A percentile compares a stretch with the other conserved stretches of the same genome.
Evolutionary conservation across 2,329 filamentous ascomycete species (phyloP).

Genomic region (Xylariaceae sp.): DNA sequence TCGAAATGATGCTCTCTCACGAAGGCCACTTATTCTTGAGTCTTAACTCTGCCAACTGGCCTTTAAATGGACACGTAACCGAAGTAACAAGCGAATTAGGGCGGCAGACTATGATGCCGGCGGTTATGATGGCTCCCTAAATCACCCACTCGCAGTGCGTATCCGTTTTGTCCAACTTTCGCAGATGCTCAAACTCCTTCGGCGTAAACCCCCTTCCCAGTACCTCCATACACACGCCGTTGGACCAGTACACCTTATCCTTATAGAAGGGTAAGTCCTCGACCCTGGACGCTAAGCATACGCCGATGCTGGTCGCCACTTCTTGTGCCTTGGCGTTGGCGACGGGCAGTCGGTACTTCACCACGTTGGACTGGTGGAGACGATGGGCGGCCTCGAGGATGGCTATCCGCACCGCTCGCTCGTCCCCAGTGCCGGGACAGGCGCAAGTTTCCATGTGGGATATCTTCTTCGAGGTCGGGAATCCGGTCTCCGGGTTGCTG

Average conservation of each 20-base stretch:
- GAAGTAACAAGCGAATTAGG: no score
- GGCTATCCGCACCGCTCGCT: conserved; percentile 1
- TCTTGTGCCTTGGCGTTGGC: conserved; percentile 7
- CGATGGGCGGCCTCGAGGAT: conserved; percentile 7
- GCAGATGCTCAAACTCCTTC: conserved; percentile 6
- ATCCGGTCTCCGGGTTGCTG: conserved; percentile 4
- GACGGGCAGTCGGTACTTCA: conserved; percentile 10
- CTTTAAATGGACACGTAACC: no score
- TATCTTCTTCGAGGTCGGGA: conserved; percentile 3
- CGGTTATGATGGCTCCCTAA: no score
- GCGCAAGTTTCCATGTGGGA: conserved; percentile 4
- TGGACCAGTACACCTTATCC: conserved; percentile 4
- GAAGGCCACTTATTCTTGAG: no score
- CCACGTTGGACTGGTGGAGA: conserved; percentile 12
- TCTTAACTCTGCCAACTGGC: no score
- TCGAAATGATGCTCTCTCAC: no score
- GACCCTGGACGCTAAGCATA: conserved; percentile 4
- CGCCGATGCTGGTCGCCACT: conserved; percentile 5
- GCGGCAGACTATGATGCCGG: no score
- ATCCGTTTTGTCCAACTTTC: conserved; percentile 4
- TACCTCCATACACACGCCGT: conserved; percentile 6
- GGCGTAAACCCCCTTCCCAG: conserved; percentile 7
- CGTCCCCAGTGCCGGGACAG: conserved; percentile 4
- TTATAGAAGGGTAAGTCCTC: conserved; percentile 7
- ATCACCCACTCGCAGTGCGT: not conserved